phyloP scores from a whole-genome alignment of 306 rosid genomes.

The Gillenia trifoliata region DNA sequence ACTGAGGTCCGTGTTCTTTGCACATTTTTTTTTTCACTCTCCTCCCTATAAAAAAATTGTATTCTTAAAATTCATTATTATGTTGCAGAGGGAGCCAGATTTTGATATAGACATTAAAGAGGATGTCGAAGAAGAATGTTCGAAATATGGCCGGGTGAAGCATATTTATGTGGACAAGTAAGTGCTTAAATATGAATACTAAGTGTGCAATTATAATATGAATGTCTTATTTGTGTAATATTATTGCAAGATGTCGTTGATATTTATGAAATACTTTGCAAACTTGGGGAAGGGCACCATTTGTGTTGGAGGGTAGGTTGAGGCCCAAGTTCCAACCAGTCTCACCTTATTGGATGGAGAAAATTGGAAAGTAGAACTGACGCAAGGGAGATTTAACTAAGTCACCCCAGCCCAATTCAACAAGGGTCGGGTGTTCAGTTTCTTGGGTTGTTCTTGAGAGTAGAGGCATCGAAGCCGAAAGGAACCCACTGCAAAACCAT shows the following conservation, averaged over 20 bases:
- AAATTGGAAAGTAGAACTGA: background rate
- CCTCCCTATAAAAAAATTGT: background rate
- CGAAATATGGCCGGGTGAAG: constrained; percentile 82
- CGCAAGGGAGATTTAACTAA: background rate
- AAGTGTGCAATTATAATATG: background rate
- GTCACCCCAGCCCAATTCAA: background rate
- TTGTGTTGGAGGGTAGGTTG: background rate
- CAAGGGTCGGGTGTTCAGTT: background rate
- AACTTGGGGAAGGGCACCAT: background rate
- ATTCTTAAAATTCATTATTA: constrained; percentile 13
- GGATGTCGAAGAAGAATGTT: constrained; percentile 95
- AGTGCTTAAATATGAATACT: constrained; percentile 19
- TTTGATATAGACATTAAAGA: constrained; percentile 89
- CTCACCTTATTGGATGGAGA: background rate
- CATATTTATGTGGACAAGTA: constrained; percentile 97
- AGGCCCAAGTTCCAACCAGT: background rate
- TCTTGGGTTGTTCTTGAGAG: background rate
- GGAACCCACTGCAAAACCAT: background rate
- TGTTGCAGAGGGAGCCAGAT: constrained; percentile 76
- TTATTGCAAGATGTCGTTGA: background rate
- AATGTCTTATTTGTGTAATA: background rate
- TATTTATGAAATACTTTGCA: background rate
- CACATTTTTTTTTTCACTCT: constrained; percentile 1
- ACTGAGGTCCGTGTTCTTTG: constrained; percentile 60
- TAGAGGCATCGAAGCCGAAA: background rate